Conservation (phyloP, 176 grass and related monocot species). For the Tillandsia leiboldiana region DNA sequence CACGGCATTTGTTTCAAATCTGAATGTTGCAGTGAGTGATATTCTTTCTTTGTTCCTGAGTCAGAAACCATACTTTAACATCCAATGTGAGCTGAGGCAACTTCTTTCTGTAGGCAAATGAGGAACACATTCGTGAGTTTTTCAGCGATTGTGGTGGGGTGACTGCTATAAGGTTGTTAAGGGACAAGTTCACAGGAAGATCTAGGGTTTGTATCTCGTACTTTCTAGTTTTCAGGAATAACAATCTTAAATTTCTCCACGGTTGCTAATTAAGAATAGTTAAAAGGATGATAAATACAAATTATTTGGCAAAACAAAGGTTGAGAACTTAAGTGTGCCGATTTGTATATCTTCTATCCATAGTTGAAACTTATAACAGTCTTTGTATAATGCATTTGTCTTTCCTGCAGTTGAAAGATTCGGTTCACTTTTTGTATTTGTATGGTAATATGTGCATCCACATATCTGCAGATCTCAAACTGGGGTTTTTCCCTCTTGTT, state of each 20-base stretch:
- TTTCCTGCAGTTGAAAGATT: too few relatives aligned
- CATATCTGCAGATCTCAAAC: too few relatives aligned
- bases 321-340: too few relatives aligned
- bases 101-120: conserved; percentile 52
- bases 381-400: too few relatives aligned
- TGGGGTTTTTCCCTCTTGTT: background rate
- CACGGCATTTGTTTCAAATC: conserved; percentile 75
- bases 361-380: too few relatives aligned
- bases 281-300: too few relatives aligned
- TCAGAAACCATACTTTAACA: conserved; percentile 17
- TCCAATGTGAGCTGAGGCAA: conserved; percentile 7
- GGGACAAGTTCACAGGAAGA: conserved; percentile 60
- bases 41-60: conserved; percentile 17
- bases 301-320: too few relatives aligned
- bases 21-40: conserved; percentile 43
- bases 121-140: conserved; percentile 53
- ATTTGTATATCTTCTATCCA: too few relatives aligned
- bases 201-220: conserved; percentile 48
- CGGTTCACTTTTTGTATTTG: too few relatives aligned
- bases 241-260: background rate
- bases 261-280: too few relatives aligned
- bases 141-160: conserved; percentile 69
- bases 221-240: background rate
- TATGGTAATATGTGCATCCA: too few relatives aligned
- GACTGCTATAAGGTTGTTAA: conserved; percentile 73